phyloP scores from a whole-genome alignment of 106 monocot genomes.

The Allium cepa region DNA sequence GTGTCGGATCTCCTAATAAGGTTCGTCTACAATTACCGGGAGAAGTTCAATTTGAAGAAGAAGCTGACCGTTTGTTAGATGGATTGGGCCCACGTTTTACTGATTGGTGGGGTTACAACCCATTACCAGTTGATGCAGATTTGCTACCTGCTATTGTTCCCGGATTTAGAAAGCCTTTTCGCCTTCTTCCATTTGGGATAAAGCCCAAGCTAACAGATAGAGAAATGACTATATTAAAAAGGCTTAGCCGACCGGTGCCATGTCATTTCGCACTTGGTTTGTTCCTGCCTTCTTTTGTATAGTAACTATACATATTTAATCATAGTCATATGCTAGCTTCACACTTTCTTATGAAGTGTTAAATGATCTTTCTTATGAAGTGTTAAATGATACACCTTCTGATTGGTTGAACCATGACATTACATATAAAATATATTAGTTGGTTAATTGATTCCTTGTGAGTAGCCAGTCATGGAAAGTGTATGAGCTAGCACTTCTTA shows the following conservation, averaged over 20 bases:
- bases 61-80: conserved; percentile 72
- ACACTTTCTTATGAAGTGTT: no score
- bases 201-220: conserved; percentile 73
- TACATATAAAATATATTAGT: no score
- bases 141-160: conserved; percentile 72
- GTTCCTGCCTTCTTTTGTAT: background rate
- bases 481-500: no score
- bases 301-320: background rate
- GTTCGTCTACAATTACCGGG: conserved; percentile 71
- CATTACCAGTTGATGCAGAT: conserved; percentile 92
- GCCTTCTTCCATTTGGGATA: conserved; percentile 89
- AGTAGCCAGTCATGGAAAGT: no score
- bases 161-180: conserved; percentile 77
- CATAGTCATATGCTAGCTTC: no score
- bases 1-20: conserved; percentile 73
- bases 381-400: no score
- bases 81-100: conserved; percentile 89
- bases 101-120: conserved; percentile 96
- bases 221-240: conserved; percentile 77
- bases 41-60: conserved; percentile 66
- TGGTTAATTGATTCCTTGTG: no score
- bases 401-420: no score
- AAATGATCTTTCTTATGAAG: no score
- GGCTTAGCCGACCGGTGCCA: conserved; percentile 73
- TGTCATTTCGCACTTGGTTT: conserved; percentile 92